Evolutionary conservation across 345 rosid species (phyloP).

Genomic region (Eucalyptus erythrocorys): DNA sequence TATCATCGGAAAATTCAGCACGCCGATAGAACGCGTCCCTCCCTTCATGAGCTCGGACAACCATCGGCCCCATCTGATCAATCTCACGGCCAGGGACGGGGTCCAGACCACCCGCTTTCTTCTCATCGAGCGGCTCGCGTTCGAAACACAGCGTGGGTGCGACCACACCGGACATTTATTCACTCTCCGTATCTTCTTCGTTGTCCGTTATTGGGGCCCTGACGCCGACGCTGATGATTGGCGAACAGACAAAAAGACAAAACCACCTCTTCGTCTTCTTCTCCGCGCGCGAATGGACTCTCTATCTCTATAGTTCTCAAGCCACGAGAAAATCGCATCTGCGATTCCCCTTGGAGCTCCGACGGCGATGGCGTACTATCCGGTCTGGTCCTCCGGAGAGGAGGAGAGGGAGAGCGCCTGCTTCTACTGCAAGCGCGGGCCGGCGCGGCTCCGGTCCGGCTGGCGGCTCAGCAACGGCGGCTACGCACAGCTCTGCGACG

Average conservation of each 20-base stretch:
- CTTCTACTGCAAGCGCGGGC: background rate
- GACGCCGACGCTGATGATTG: background rate
- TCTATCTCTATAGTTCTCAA: background rate
- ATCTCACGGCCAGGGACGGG: background rate
- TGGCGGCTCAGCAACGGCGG: slow-evolving; percentile 23
- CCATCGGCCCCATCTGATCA: background rate
- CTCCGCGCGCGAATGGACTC: background rate
- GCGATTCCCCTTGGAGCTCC: background rate
- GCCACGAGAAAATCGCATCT: background rate
- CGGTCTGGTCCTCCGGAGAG: background rate
- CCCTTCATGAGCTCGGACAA: background rate
- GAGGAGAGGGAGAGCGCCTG: background rate
- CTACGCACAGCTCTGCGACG: slow-evolving; percentile 25
- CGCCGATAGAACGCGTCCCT: background rate
- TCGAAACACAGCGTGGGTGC: background rate
- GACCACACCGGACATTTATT: background rate
- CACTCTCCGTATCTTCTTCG: background rate
- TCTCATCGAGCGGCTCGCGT: background rate
- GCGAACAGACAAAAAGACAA: background rate
- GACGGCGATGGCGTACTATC: background rate
- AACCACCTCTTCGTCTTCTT: background rate
- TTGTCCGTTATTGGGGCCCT: background rate
- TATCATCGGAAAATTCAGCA: background rate
- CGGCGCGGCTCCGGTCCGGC: slow-evolving; percentile 4
- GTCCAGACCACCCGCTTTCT: background rate